These are phyloP conservation scores for Haplographium delicatum DNA, from an alignment of 495 filamentous ascomycete genomes.

Conservation along the genomic window DNA sequence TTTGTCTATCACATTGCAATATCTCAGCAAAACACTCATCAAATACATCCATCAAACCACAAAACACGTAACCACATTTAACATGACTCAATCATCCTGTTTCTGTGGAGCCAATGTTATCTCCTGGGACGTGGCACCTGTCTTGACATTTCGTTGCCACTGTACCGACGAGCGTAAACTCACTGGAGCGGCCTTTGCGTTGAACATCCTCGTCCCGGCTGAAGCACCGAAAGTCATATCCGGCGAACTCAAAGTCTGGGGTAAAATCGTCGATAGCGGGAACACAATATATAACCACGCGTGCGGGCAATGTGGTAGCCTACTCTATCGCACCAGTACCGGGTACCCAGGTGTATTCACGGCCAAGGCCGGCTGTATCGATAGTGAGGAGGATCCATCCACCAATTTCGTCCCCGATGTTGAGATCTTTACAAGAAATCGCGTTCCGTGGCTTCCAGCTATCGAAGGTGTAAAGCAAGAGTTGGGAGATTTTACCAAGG, in stretches of 20 bases:
- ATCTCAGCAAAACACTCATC: neutral
- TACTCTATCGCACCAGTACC: conserved; percentile 14
- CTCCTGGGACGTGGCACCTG: neutral
- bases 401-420: conserved; percentile 10
- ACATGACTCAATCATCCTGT: conserved; percentile 19
- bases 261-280: conserved; percentile 9
- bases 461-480: conserved; percentile 12
- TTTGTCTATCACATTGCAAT: no score
- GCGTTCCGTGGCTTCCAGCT: conserved; percentile 14
- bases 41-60: neutral
- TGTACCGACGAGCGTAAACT: conserved; percentile 20
- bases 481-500: conserved; percentile 3
- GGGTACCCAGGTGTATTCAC: conserved; percentile 14
- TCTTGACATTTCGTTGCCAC: conserved; percentile 15
- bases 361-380: conserved; percentile 18
- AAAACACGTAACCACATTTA: neutral
- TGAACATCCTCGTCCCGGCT: conserved; percentile 14
- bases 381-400: conserved; percentile 11
- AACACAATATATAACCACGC: conserved; percentile 16
- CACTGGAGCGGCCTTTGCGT: conserved; percentile 18
- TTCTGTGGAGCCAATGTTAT: conserved; percentile 13
- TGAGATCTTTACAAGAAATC: conserved; percentile 16
- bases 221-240: neutral
- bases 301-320: conserved; percentile 10
- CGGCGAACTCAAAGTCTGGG: conserved; percentile 6